phyloP scores from a whole-genome alignment of 768 basidiomycete species.

The Hydnomerulius pinastri region DNA sequence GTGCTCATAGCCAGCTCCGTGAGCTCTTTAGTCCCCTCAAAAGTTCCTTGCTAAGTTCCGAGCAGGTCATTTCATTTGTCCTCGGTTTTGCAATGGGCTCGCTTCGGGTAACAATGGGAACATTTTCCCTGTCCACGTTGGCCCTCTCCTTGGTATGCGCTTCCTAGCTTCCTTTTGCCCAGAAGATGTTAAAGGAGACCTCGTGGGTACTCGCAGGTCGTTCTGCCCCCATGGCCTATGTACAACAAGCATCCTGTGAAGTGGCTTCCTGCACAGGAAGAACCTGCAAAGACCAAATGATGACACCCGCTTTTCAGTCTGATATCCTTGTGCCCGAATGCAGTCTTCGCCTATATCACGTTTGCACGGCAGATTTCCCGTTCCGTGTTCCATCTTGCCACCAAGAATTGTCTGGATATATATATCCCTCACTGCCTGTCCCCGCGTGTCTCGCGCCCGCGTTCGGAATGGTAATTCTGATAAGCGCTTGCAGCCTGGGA shows the following conservation, averaged over 20 bases:
- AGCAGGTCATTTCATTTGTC: constrained; percentile 31
- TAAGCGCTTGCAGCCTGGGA: constrained; percentile 3
- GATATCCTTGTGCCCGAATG: not conserved
- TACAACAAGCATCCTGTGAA: constrained; percentile 63
- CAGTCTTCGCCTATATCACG: not conserved
- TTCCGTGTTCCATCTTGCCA: not conserved
- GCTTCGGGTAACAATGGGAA: constrained; percentile 24
- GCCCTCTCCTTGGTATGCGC: constrained; percentile 22
- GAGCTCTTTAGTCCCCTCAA: constrained; percentile 4
- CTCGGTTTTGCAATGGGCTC: constrained; percentile 32
- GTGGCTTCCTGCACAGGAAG: constrained; percentile 49
- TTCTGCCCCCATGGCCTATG: constrained; percentile 71
- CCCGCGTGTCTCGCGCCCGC: not conserved
- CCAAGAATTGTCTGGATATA: not conserved
- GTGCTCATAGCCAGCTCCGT: constrained; percentile 26
- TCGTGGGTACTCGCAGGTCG: constrained; percentile 38
- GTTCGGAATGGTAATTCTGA: not conserved
- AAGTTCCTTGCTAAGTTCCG: not conserved
- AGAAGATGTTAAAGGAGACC: no score
- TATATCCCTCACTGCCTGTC: not conserved
- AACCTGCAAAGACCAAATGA: constrained; percentile 26
- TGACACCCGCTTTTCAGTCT: not conserved
- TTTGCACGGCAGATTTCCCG: not conserved
- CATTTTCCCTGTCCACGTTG: constrained; percentile 21
- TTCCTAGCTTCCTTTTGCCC: no score